Conservation (phyloP, 2,329 filamentous ascomycete species). For the Cytospora paraplurivora region DNA sequence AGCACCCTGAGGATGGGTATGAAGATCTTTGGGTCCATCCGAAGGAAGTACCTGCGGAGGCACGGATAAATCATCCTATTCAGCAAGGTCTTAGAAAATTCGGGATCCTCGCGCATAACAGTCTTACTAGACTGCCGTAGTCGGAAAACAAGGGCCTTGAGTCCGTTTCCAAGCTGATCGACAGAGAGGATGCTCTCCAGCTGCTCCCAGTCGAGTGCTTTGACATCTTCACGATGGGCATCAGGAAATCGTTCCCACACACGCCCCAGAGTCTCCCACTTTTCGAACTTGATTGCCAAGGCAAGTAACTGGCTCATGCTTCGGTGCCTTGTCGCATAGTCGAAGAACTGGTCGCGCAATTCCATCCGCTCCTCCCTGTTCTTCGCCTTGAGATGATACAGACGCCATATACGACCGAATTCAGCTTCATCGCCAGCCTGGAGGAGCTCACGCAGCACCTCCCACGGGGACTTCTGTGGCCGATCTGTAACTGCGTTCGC, state of each 20-base stretch:
- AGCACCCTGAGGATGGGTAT: constrained; percentile 45
- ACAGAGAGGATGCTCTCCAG: constrained; percentile 13
- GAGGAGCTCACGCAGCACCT: constrained; percentile 9
- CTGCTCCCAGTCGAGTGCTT: constrained; percentile 17
- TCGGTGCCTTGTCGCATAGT: constrained; percentile 19
- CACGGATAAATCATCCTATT: constrained; percentile 22
- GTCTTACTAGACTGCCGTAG: not conserved
- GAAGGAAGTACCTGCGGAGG: constrained; percentile 14
- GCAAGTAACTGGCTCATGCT: constrained; percentile 22
- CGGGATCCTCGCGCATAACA: constrained; percentile 2
- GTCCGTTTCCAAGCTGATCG: constrained; percentile 11
- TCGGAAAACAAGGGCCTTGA: constrained; percentile 14
- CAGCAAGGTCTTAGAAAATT: constrained; percentile 16
- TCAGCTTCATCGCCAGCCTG: not conserved
- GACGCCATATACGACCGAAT: constrained; percentile 17
- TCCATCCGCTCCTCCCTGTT: not conserved
- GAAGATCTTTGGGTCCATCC: constrained; percentile 33
- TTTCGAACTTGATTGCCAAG: constrained; percentile 12
- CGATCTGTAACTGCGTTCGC: not conserved
- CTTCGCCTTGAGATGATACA: constrained; percentile 9
- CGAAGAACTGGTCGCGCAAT: constrained; percentile 15
- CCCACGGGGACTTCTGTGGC: not conserved
- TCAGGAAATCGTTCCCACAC: constrained; percentile 23
- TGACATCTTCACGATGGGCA: constrained; percentile 11
- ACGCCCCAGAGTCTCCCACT: constrained; percentile 14